Evolutionary conservation across 805 yeast species (phyloP), one percentile per base, ranked within the genome.

Genomic region (Metschnikowia noctiluminum): DNA sequence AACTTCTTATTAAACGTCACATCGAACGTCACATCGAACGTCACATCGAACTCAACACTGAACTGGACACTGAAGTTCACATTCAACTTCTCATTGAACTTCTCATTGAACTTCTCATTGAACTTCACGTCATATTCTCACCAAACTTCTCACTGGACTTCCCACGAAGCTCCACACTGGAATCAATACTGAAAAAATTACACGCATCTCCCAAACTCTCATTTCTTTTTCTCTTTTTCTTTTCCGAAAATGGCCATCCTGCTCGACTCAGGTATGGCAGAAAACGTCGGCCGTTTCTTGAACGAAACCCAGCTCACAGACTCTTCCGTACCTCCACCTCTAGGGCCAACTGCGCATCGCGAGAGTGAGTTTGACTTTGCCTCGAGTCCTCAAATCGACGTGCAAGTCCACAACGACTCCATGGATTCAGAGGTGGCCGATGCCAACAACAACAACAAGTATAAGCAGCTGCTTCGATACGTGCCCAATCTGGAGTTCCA

Each of bases 381-480:
- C 7, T 50, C 56, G 6, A 46, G 53, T 3, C 58, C 58, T n/a
- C 47, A 50, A 14, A 38, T 54, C 35, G 43, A 52, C 45, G 38
- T 54, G 30, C 21, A 31, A 7, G 43, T 52, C 21, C 49, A 39
- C 21, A 38, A 26, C 2, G 37, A 28, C 28, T 35, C 43, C 5
- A 14, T 31, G 15, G 30, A 27, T 9, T 21, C 32, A 6, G 42
- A 37, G 13, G 35, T 14, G 21, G 15, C 16, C 2, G 46, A 49
- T 27, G 32, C 32, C 7, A 46, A 46, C 36, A 40, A 46, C 40
- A 44, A 46, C 43, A 44, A 46, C 47, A 48, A 37, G n/a, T 72
- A 69, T 52, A 66, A 69, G 43, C 61, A 62, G 30, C 64, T 63
- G 48, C 59, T 71, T 35, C 65, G 62, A 48, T 72, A 71, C 52